A percentile compares a stretch with the other conserved stretches of the same genome.
These are phyloP conservation scores for Fraxinus latifolia DNA, from an alignment of 305 asterid genomes.

Conservation along the genomic window DNA sequence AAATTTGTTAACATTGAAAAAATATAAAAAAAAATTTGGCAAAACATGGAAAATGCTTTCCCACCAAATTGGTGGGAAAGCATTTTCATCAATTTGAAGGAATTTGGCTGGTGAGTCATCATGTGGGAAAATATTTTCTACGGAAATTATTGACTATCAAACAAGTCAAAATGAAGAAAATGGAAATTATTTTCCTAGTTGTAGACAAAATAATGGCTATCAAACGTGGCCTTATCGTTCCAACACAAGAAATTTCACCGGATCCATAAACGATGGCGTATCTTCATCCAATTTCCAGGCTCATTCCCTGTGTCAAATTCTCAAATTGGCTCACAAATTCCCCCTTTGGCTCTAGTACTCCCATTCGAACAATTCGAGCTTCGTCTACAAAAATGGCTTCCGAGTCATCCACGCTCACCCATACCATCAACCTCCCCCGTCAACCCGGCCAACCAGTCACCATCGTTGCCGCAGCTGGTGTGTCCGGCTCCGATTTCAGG, in stretches of 20 bases:
- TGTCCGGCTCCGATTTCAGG: constrained; percentile 73
- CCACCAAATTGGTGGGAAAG: no score
- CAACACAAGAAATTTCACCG: neutral
- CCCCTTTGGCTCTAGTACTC: constrained; percentile 16
- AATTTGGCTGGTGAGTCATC: no score
- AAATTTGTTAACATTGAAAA: no score
- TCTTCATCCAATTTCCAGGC: constrained; percentile 25
- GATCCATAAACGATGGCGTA: neutral
- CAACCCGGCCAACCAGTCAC: constrained; percentile 62
- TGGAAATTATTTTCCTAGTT: no score
- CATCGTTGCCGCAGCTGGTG: constrained; percentile 62
- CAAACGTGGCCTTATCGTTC: no score
- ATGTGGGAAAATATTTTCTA: no score
- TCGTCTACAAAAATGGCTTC: constrained; percentile 42
- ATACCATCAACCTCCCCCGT: constrained; percentile 49
- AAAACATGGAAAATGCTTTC: no score
- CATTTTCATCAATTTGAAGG: no score
- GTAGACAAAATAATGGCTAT: no score
- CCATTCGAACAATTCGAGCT: constrained; percentile 15
- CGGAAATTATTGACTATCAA: no score
- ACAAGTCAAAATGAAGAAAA: no score
- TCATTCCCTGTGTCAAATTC: constrained; percentile 18
- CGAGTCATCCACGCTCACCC: constrained; percentile 41
- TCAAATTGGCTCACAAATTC: constrained; percentile 25
- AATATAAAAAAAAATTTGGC: no score